phyloP scores from a whole-genome alignment of 352 stramenopile species.

The Globisporangium middletonii region DNA sequence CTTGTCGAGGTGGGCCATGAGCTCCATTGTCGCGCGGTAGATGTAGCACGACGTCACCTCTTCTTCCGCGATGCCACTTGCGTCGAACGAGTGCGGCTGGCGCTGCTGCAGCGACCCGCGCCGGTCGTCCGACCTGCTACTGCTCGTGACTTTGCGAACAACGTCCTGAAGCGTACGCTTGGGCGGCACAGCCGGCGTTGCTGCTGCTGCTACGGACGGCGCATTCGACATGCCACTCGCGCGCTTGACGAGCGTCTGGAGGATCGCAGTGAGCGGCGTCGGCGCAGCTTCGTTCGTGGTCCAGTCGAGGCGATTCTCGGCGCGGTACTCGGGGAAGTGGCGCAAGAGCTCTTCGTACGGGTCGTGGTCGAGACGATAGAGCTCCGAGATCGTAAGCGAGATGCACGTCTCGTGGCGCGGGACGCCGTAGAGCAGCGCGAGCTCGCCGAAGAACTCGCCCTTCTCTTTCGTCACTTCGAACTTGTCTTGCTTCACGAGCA shows the following conservation, averaged over 20 bases:
- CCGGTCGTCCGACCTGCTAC: not conserved
- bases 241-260: constrained; percentile 13
- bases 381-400: constrained; percentile 40
- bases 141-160: constrained; percentile 1
- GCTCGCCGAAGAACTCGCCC: constrained; percentile 73
- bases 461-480: constrained; percentile 46
- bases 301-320: constrained; percentile 46
- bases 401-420: constrained; percentile 60
- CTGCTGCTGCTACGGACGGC: not conserved
- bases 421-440: constrained; percentile 61
- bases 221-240: not conserved
- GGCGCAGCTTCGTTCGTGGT: constrained; percentile 24
- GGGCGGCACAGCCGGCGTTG: not conserved
- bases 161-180: not conserved
- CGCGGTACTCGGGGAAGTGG: constrained; percentile 64
- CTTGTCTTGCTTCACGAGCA: constrained; percentile 50
- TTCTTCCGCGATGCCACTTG: constrained; percentile 27
- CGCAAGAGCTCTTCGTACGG: constrained; percentile 55
- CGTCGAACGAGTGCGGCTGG: not conserved
- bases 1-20: constrained; percentile 33
- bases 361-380: constrained; percentile 62
- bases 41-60: constrained; percentile 41
- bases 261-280: constrained; percentile 13
- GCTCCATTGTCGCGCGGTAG: constrained; percentile 42
- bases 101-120: not conserved